Evolutionary conservation across 2,329 filamentous ascomycete species (phyloP).

Genomic region (Penicillium brasilianum): DNA sequence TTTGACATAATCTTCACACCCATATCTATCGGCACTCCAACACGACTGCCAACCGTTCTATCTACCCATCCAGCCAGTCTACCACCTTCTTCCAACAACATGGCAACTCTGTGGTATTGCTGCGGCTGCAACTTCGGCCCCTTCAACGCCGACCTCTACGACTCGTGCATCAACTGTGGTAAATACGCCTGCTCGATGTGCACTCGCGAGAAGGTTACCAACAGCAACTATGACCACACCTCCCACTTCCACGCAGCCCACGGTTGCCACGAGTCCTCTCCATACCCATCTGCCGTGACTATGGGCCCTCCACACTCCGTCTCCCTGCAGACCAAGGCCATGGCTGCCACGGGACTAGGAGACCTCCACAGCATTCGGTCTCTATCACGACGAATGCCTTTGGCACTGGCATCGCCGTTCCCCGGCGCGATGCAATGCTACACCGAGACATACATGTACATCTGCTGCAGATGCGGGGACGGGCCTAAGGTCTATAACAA

Average conservation of each 20-base stretch:
- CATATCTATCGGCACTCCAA: background rate
- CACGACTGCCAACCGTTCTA: background rate
- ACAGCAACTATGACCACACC: conserved; percentile 10
- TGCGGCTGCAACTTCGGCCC: conserved; percentile 42
- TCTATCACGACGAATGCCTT: conserved; percentile 12
- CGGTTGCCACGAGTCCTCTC: conserved; percentile 12
- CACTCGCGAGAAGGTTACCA: conserved; percentile 17
- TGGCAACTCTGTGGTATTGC: conserved; percentile 41
- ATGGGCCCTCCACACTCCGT: conserved; percentile 6
- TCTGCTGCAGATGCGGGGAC: conserved; percentile 47
- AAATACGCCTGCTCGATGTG: conserved; percentile 29
- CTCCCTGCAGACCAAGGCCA: conserved; percentile 14
- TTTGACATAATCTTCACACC: background rate
- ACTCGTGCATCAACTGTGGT: conserved; percentile 36
- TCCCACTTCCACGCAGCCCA: conserved; percentile 17
- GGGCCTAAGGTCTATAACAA: conserved; percentile 45
- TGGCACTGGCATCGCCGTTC: background rate
- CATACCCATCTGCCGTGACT: conserved; percentile 26
- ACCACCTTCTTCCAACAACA: conserved; percentile 8
- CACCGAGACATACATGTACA: conserved; percentile 37
- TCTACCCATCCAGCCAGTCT: background rate
- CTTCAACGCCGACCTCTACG: conserved; percentile 33
- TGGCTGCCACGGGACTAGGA: conserved; percentile 13
- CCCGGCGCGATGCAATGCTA: conserved; percentile 8
- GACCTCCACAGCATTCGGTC: conserved; percentile 23